Percentiles rank a stretch among this genome's conserved stretches.
These are phyloP conservation scores for Backusella tarrabulga DNA, from an alignment of 192 early-diverging fungal genomes.

Conservation along the genomic window DNA sequence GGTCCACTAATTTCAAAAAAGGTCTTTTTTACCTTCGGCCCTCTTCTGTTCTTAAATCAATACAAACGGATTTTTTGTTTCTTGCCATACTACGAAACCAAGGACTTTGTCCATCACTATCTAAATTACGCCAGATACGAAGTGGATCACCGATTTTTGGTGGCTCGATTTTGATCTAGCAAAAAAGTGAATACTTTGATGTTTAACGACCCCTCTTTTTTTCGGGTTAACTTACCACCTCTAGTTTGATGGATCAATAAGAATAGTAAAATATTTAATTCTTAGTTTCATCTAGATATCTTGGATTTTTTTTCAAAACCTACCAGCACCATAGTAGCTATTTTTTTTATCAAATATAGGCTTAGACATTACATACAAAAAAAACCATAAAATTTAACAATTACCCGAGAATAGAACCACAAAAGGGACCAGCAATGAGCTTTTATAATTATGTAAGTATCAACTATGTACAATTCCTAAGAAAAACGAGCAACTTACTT, in stretches of 20 bases:
- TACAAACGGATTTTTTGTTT: slow-evolving; percentile 49
- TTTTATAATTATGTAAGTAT: not conserved
- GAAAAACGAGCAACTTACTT: slow-evolving; percentile 26
- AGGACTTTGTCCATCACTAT: slow-evolving; percentile 42
- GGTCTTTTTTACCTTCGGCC: slow-evolving; percentile 36
- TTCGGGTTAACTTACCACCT: slow-evolving; percentile 39
- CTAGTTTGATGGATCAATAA: slow-evolving; percentile 17
- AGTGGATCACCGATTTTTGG: slow-evolving; percentile 45
- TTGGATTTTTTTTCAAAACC: not conserved
- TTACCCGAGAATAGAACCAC: slow-evolving; percentile 50
- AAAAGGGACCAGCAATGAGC: slow-evolving; percentile 52
- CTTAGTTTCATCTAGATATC: not conserved
- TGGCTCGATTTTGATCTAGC: slow-evolving; percentile 47
- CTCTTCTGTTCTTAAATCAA: slow-evolving; percentile 41
- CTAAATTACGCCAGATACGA: slow-evolving; percentile 45
- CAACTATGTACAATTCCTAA: not conserved
- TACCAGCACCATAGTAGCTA: slow-evolving; percentile 41
- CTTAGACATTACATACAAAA: not conserved
- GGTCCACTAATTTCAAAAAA: not conserved
- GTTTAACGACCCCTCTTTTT: not conserved
- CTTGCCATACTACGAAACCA: slow-evolving; percentile 46
- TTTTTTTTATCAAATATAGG: not conserved
- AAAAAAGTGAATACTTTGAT: not conserved
- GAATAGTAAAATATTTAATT: not conserved
- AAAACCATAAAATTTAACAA: not conserved